Evolutionary conservation across 2,329 filamentous ascomycete genomes (phyloP).

Genomic region (Fusarium sp.): DNA sequence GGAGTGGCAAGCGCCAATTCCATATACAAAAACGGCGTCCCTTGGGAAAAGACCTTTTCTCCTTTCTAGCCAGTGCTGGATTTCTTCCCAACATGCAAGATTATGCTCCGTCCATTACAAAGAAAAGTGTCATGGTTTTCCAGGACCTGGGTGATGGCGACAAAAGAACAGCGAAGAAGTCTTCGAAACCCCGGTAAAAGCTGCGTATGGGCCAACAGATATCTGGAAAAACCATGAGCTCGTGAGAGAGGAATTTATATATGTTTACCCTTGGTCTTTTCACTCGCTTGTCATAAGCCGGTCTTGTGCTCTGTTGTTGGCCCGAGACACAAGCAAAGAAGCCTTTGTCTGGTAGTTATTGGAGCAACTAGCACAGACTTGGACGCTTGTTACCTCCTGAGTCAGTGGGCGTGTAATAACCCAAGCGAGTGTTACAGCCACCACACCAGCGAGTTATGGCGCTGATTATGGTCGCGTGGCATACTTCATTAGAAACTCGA

Average conservation of each 20-base stretch:
- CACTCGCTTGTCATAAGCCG: constrained; percentile 25
- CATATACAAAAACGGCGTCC: constrained; percentile 17
- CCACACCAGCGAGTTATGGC: constrained; percentile 6
- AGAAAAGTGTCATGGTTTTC: constrained; percentile 8
- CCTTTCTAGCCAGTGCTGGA: constrained; percentile 44
- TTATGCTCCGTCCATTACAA: constrained; percentile 38
- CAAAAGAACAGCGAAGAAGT: constrained; percentile 36
- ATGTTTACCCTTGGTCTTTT: constrained; percentile 40
- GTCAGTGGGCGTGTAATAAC: constrained; percentile 2
- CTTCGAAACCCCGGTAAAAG: constrained; percentile 34
- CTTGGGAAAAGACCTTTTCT: constrained; percentile 30
- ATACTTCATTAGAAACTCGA: constrained; percentile 95
- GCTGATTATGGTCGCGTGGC: constrained; percentile 68
- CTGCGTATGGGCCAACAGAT: constrained; percentile 34
- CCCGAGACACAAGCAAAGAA: background rate
- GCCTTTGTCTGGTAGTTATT: background rate
- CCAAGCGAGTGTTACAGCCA: constrained; percentile 22
- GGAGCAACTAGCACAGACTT: background rate
- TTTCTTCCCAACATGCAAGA: constrained; percentile 27
- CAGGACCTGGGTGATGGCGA: constrained; percentile 10
- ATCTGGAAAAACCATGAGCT: constrained; percentile 45
- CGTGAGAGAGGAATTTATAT: constrained; percentile 50
- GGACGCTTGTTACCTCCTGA: background rate
- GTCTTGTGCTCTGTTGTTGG: constrained; percentile 20
- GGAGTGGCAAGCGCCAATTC: constrained; percentile 35